These are phyloP conservation scores for Plicaturopsis crispa DNA, from an alignment of 768 basidiomycete genomes.

Conservation along the genomic window DNA sequence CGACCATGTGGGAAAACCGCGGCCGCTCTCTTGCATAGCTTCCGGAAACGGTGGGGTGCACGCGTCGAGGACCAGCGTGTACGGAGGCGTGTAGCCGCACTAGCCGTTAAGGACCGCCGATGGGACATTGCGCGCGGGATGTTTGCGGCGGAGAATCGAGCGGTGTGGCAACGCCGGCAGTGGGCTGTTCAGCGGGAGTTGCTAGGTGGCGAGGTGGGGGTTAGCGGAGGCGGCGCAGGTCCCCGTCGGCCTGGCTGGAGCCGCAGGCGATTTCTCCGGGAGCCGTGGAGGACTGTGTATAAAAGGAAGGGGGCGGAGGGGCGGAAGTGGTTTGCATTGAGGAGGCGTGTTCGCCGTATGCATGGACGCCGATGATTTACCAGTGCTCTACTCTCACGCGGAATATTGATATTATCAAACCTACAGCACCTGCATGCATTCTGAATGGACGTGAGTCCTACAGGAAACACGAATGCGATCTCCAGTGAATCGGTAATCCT, in stretches of 20 bases:
- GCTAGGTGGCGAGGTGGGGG: conserved; percentile 13
- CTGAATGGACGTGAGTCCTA: too few species aligned
- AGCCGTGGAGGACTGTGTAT: conserved; percentile 20
- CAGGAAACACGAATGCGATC: too few species aligned
- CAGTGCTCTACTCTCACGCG: too few species aligned
- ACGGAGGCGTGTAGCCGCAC: conserved; percentile 45
- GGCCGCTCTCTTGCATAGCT: conserved; percentile 32
- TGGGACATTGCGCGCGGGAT: conserved; percentile 34
- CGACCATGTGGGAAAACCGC: conserved; percentile 51
- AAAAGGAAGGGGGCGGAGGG: conserved; percentile 24
- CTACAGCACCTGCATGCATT: too few species aligned
- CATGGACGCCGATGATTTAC: conserved; percentile 3
- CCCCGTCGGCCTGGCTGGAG: too few species aligned
- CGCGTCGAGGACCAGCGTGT: conserved; percentile 50
- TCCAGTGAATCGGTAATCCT: too few species aligned
- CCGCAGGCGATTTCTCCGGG: conserved; percentile 10
- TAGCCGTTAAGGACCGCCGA: conserved; percentile 62
- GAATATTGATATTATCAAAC: too few species aligned
- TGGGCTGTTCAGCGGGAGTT: conserved; percentile 9
- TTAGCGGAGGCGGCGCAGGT: conserved; percentile 9
- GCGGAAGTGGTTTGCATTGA: conserved; percentile 20
- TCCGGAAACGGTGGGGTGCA: conserved; percentile 48
- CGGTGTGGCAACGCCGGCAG: conserved; percentile 3
- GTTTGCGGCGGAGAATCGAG: too few species aligned
- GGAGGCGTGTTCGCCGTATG: conserved; percentile 11